phyloP scores from a whole-genome alignment of 2,329 filamentous ascomycete genomes.

The Aspergillus pseudoglaucus region DNA sequence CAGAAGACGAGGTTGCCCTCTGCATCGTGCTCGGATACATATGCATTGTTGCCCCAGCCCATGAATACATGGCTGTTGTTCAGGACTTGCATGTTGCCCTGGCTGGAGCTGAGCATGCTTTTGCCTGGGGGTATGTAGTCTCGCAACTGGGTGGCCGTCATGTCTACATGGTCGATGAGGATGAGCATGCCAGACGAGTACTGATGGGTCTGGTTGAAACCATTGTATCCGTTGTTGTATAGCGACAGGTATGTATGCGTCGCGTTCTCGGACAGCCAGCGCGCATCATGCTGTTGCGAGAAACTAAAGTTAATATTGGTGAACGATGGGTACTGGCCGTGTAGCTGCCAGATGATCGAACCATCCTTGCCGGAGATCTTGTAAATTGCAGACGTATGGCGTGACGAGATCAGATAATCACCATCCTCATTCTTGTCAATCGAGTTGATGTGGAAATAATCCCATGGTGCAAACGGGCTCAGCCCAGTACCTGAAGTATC shows the following conservation, averaged over 20 bases:
- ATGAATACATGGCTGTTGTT: slow-evolving; percentile 33
- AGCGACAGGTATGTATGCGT: slow-evolving; percentile 35
- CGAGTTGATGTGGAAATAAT: slow-evolving; percentile 42
- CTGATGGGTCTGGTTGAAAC: slow-evolving; percentile 32
- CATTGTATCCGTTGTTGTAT: slow-evolving; percentile 39
- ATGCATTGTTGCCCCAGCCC: slow-evolving; percentile 39
- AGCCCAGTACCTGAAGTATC: slow-evolving; percentile 45
- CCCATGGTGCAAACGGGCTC: slow-evolving; percentile 39
- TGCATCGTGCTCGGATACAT: slow-evolving; percentile 34
- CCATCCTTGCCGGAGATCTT: slow-evolving; percentile 36
- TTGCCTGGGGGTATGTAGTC: slow-evolving; percentile 22
- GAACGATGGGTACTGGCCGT: slow-evolving; percentile 32
- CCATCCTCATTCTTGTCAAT: slow-evolving; percentile 36
- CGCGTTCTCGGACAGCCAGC: slow-evolving; percentile 32
- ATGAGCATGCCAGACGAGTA: slow-evolving; percentile 36
- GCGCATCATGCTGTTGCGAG: slow-evolving; percentile 39
- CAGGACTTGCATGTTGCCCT: slow-evolving; percentile 35
- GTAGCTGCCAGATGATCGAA: slow-evolving; percentile 33
- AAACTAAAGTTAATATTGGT: slow-evolving; percentile 35
- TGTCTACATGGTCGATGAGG: slow-evolving; percentile 30
- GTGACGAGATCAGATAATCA: slow-evolving; percentile 38
- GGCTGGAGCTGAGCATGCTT: slow-evolving; percentile 29
- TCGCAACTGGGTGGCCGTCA: slow-evolving; percentile 28
- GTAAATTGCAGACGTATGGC: slow-evolving; percentile 36
- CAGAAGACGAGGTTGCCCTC: slow-evolving; percentile 33